These are phyloP conservation scores for Multifurca ochricompacta DNA, from an alignment of 768 basidiomycete genomes.

Conservation along the genomic window DNA sequence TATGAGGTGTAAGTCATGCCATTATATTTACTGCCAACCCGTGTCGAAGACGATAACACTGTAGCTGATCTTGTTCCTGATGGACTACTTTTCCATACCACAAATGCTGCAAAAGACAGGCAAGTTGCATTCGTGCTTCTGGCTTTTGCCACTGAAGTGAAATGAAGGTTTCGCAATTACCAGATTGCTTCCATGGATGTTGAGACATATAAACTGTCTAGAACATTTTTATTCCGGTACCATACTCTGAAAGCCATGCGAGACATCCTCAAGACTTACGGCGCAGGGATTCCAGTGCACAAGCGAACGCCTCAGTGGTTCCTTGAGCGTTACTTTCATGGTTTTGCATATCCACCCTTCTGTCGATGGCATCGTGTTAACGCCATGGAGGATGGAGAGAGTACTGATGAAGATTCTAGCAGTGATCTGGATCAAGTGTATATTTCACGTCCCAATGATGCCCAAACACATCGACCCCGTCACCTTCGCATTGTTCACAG, in stretches of 20 bases:
- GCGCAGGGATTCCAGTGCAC: conserved; percentile 25
- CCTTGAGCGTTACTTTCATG: conserved; percentile 34
- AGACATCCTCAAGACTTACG: conserved; percentile 34
- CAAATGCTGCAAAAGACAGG: conserved; percentile 24
- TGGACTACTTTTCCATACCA: conserved; percentile 28
- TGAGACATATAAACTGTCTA: conserved; percentile 34
- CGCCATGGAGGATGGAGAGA: conserved; percentile 22
- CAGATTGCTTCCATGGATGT: conserved; percentile 41
- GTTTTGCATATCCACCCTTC: conserved; percentile 24
- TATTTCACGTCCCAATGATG: background rate
- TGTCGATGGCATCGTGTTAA: conserved; percentile 32
- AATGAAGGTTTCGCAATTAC: conserved; percentile 36
- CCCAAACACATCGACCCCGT: conserved; percentile 28
- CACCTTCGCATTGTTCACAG: conserved; percentile 41
- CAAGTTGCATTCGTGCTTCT: conserved; percentile 18
- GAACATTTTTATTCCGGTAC: conserved; percentile 46
- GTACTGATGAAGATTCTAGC: conserved; percentile 7
- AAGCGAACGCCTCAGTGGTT: conserved; percentile 45
- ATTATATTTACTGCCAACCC: background rate
- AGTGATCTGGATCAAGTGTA: background rate
- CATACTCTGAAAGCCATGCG: conserved; percentile 41
- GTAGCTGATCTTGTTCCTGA: conserved; percentile 27
- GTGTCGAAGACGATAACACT: background rate
- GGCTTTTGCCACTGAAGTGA: background rate
- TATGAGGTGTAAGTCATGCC: conserved; percentile 30